phyloP scores from a whole-genome alignment of 2,329 filamentous ascomycete genomes.

The Penicillium brasilianum region DNA sequence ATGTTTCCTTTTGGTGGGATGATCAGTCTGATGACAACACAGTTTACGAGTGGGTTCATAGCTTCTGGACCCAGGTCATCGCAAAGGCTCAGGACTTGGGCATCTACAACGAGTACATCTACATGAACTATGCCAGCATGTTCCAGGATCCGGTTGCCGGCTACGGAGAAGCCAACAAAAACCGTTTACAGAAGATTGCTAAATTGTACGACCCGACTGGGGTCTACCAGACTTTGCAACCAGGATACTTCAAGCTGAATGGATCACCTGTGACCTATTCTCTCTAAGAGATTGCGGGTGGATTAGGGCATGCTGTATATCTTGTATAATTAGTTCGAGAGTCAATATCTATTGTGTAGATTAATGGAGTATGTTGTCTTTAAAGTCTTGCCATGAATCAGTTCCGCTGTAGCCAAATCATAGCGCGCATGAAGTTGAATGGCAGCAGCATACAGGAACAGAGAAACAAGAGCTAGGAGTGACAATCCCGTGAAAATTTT shows the following conservation, averaged over 20 bases:
- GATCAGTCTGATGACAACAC: conserved; percentile 39
- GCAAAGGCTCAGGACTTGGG: conserved; percentile 37
- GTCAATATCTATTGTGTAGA: neutral
- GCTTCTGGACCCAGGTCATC: conserved; percentile 35
- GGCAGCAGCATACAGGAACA: too few relatives aligned
- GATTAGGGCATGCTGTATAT: neutral
- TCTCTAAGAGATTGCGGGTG: neutral
- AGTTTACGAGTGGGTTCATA: conserved; percentile 33
- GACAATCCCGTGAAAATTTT: too few relatives aligned
- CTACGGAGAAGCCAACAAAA: conserved; percentile 48
- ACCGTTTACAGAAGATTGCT: conserved; percentile 39
- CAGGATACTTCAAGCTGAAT: conserved; percentile 53
- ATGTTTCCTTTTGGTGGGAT: conserved; percentile 39
- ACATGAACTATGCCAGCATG: conserved; percentile 56
- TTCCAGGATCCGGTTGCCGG: conserved; percentile 50
- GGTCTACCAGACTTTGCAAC: conserved; percentile 49
- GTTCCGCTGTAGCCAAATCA: too few relatives aligned
- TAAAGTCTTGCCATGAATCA: too few relatives aligned
- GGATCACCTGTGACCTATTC: conserved; percentile 16
- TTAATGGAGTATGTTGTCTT: neutral
- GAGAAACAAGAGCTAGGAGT: too few relatives aligned
- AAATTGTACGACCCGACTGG: conserved; percentile 48
- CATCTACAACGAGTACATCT: conserved; percentile 44
- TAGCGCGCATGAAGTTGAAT: too few relatives aligned
- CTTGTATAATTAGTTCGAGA: neutral